Evolutionary conservation across 768 basidiomycete species (phyloP), one percentile per base, ranked within the genome.

Genomic region (Termitomyces sp.): DNA sequence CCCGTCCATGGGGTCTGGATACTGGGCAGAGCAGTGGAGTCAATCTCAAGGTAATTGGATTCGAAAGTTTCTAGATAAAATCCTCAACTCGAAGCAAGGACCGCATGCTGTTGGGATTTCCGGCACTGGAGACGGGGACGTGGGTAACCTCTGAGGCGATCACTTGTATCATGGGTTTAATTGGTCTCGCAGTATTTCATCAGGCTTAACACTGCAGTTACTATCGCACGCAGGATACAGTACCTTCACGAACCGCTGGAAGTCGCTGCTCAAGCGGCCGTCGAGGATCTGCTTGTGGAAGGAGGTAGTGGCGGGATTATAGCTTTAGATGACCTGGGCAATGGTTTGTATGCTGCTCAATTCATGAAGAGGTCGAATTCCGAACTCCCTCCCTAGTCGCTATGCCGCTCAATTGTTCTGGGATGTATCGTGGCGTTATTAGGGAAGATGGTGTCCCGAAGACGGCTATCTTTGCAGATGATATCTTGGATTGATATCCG

Each of bases 101-200:
- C 62, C 66, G 10, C 67, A 65, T 26, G 88, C 83, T 8, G 73
- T 93, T 24, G 90, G 90, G 4, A 72, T 93, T n/a, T 90, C 88
- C 32, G 89, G 91, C 0, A 93, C 92, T 13, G 92, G 92, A 7
- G 85, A 92, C 62, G 91, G 91, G 60, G 91, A 93, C 70, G 89
- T 91, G 66, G 58, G 83, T 71, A 18, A 38, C 47, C 16, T 32
- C 20, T 40, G 46, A 9, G 50, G 38, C 53, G 46, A 28, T 44
- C 55, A 40, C 20, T 24, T 26, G 35, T 33, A 13, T 11, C 20
- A 20, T 16, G 16, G 0, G 20, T 32, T 41, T 28, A 20, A 46
- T n/a, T 28, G 11, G 35, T 35, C 18, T 20, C 36, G 3, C 58
- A 93, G 90, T 90, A 87, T 68, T 93, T 87, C 66, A 91, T 94